Evolutionary conservation across 371 early-diverging fungal species (phyloP).

Genomic region (Apophysomyces variabilis): DNA sequence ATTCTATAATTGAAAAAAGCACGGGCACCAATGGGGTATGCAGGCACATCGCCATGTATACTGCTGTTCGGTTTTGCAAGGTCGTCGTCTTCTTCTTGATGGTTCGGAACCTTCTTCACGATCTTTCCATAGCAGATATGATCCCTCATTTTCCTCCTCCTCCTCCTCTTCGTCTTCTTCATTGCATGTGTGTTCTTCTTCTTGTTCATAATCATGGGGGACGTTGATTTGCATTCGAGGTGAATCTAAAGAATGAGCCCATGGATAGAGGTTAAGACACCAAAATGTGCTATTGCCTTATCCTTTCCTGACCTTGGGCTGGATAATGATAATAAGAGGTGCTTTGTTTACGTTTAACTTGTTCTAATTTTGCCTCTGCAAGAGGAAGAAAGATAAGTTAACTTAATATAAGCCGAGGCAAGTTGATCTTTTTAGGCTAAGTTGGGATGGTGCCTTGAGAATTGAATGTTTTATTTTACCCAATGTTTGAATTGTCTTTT

Average conservation of each 20-base stretch:
- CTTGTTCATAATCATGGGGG: neutral
- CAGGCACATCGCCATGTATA: constrained; percentile 21
- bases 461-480: neutral
- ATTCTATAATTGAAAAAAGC: constrained; percentile 7
- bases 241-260: neutral
- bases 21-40: constrained; percentile 22
- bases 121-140: constrained; percentile 20
- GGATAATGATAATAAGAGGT: neutral
- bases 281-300: too few relatives aligned
- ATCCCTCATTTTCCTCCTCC: constrained; percentile 15
- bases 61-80: constrained; percentile 17
- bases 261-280: neutral
- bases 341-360: neutral
- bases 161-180: constrained; percentile 3
- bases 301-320: neutral
- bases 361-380: neutral
- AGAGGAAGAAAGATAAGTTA: too few relatives aligned
- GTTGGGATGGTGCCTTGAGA: neutral
- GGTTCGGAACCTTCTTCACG: neutral
- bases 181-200: neutral
- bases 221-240: neutral
- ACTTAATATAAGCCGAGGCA: too few relatives aligned
- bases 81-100: neutral
- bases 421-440: neutral
- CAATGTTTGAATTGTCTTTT: neutral